Base-by-base conservation (phyloP, 2,329 filamentous ascomycete genomes). In the Xylaria sp. region DNA sequence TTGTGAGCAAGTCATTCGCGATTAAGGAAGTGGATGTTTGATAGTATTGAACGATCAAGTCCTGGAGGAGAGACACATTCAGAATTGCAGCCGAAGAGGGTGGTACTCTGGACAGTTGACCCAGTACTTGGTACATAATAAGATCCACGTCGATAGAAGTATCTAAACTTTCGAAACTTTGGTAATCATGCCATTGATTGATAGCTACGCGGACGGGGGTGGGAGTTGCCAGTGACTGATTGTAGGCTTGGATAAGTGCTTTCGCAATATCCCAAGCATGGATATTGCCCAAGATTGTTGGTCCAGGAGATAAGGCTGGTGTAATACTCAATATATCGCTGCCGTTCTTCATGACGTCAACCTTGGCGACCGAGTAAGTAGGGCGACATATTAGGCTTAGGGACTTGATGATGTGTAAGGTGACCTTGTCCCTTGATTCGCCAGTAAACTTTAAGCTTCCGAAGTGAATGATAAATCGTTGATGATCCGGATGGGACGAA, bases 391-490 rank as follows among this genome's bases (percentile, higher is more conserved):
- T 10, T 46, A 63, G n/a, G 36, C 25, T 55, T 1, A 20, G 50
- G 1, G 39, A 55, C 36, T 23, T 43, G 15, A 36, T 28, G 18
- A 32, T 55, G 39, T 41, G 32, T 8, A 34, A 34, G 9, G 32
- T 8, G 32, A 34, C 12, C 5, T 18, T 13, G 36, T 41, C 12
- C 13, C 3, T 41, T 18, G 15, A 41, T 13, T 5, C 13, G 2
- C 39, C 39, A n/a, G 7, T 36, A 36, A 6, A 18, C 39, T n/a
- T 45, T 28, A 63, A 13, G 7, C 28, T 36, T 46, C 39, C 60
- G n/a, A 56, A 63, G 36, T 55, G 48, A 63, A 63, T 28, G n/a
- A 13, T 18, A 36, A 63, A 56, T 18, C 60, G 60, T 10, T 63
- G 60, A 39, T 63, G 39, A 32, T 56, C 36, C 12, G n/a, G 1